Evolutionary conservation across 1,139 yeast genomes (phyloP).

Genomic region (Saccharomyces pastorianus): DNA sequence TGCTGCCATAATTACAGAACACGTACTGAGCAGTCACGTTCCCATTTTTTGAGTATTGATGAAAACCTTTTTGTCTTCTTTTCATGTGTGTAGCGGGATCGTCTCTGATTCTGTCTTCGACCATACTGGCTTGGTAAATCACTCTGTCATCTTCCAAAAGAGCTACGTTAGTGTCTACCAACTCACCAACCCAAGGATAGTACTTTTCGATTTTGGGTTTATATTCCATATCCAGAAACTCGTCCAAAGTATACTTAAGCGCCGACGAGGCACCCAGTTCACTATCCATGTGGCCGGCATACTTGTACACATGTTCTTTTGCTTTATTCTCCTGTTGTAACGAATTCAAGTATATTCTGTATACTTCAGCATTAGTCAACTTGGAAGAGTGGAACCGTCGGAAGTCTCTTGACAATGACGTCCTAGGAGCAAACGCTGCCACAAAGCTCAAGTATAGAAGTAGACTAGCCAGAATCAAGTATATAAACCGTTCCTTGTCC

Average conservation of each 20-base stretch:
- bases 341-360: conserved; percentile 40
- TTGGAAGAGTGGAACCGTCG: conserved; percentile 62
- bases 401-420: conserved; percentile 77
- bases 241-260: conserved; percentile 36
- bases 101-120: conserved; percentile 71
- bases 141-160: conserved; percentile 35
- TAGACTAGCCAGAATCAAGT: conserved; percentile 29
- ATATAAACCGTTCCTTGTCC: conserved; percentile 47
- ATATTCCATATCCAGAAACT: conserved; percentile 40
- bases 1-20: conserved; percentile 60
- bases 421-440: conserved; percentile 74
- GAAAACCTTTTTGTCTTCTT: conserved; percentile 46
- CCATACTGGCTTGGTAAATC: conserved; percentile 52
- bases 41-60: conserved; percentile 54
- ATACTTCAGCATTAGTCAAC: conserved; percentile 56
- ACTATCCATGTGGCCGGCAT: conserved; percentile 23
- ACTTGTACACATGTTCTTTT: conserved; percentile 33
- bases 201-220: conserved; percentile 48
- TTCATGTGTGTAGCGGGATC: conserved; percentile 45
- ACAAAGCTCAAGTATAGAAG: conserved; percentile 42
- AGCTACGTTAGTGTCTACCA: conserved; percentile 41
- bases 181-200: conserved; percentile 49
- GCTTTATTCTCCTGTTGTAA: conserved; percentile 32
- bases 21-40: conserved; percentile 46
- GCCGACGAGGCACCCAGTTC: conserved; percentile 36